Evolutionary conservation across 2,329 filamentous ascomycete genomes (phyloP).

Genomic region (Cladophialophora bantiana): DNA sequence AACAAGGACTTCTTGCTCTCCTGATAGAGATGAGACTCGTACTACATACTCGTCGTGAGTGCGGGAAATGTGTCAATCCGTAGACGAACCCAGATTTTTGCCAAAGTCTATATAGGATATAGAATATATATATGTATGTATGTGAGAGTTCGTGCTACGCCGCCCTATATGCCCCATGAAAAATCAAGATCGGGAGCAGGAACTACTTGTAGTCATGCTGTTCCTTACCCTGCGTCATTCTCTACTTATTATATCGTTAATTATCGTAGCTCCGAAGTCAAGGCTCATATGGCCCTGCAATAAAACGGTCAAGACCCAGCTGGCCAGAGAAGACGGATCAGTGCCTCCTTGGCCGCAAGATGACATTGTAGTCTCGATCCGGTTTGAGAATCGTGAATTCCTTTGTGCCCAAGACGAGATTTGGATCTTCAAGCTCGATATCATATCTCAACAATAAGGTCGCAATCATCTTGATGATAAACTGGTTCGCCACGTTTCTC

Average conservation of each 20-base stretch:
- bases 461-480: conserved; percentile 34
- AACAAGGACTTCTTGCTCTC: too few species aligned
- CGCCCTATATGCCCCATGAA: too few species aligned
- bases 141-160: too few species aligned
- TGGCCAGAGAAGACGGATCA: background rate
- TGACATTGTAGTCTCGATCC: conserved; percentile 32
- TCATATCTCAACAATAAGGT: conserved; percentile 32
- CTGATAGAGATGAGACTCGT: too few species aligned
- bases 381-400: conserved; percentile 35
- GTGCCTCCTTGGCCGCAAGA: conserved; percentile 27
- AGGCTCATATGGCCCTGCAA: background rate
- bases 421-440: conserved; percentile 31
- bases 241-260: background rate
- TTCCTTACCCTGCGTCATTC: background rate
- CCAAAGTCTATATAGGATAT: too few species aligned
- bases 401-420: conserved; percentile 28
- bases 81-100: too few species aligned
- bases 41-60: too few species aligned
- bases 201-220: too few species aligned
- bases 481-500: conserved; percentile 34
- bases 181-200: background rate
- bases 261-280: background rate
- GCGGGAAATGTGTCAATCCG: too few species aligned
- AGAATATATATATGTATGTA: too few species aligned
- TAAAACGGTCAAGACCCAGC: background rate